Conservation (phyloP, 371 early-diverging fungal species). For the Lichtheimia ramosa region DNA sequence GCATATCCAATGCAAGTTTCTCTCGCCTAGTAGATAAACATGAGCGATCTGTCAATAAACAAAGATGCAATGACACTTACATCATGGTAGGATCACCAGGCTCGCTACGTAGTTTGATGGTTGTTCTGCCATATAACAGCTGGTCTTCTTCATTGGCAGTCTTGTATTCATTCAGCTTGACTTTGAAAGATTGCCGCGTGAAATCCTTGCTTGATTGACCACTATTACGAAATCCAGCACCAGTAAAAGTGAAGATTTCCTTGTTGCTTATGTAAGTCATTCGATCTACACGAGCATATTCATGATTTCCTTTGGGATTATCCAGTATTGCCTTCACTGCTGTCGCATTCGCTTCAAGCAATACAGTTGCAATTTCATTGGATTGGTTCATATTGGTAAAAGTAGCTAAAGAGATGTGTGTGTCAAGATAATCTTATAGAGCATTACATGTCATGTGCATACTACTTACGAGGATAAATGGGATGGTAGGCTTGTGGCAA, state of each 20-base stretch:
- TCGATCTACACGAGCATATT: conserved; percentile 21
- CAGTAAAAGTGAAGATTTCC: conserved; percentile 37
- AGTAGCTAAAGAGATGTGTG: conserved; percentile 16
- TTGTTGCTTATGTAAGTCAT: conserved; percentile 49
- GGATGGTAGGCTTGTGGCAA: conserved; percentile 44
- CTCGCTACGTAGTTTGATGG: conserved; percentile 53
- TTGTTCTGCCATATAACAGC: conserved; percentile 45
- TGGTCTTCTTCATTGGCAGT: conserved; percentile 22
- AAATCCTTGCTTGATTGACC: conserved; percentile 61
- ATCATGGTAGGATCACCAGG: conserved; percentile 51
- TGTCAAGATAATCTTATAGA: background rate
- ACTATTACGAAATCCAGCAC: conserved; percentile 47
- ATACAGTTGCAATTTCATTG: conserved; percentile 51
- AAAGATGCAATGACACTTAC: conserved; percentile 17
- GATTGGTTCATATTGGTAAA: conserved; percentile 31
- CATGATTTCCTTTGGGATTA: conserved; percentile 27
- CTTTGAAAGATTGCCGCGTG: conserved; percentile 54
- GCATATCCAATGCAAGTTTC: conserved; percentile 46
- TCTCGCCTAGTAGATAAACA: conserved; percentile 33
- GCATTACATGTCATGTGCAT: background rate
- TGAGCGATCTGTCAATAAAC: too few relatives aligned
- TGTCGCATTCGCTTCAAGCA: conserved; percentile 39
- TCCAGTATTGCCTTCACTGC: conserved; percentile 35
- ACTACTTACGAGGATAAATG: conserved; percentile 27
- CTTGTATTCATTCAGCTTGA: conserved; percentile 47